phyloP scores from a whole-genome alignment of 768 basidiomycete genomes.

The Termitomyces eurrhizus region DNA sequence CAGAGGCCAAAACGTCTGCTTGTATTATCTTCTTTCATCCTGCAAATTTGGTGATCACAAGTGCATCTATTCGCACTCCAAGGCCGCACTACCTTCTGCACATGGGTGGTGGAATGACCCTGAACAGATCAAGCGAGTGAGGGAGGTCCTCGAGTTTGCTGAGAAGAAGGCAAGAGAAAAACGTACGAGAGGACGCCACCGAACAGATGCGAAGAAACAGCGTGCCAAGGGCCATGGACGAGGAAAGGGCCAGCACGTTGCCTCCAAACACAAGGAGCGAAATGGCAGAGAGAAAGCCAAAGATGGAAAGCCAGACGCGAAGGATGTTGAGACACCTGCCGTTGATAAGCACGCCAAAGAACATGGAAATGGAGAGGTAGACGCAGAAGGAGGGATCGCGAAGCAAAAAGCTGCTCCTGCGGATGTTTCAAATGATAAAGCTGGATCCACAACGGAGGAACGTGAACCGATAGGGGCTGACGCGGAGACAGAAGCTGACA shows the following conservation, averaged over 20 bases:
- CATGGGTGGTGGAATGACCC: constrained; percentile 34
- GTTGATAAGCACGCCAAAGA: neutral
- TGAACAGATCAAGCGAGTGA: constrained; percentile 16
- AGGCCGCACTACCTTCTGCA: constrained; percentile 26
- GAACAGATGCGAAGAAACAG: constrained; percentile 8
- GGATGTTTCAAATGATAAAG: neutral
- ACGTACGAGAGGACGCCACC: constrained; percentile 9
- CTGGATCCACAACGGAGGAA: neutral
- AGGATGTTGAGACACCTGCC: neutral
- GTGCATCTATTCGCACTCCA: constrained; percentile 39
- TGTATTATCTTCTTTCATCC: constrained; percentile 32
- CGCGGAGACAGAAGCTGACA: neutral
- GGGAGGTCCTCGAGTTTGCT: constrained; percentile 17
- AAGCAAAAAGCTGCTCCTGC: too few species aligned
- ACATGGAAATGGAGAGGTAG: neutral
- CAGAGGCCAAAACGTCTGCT: constrained; percentile 53
- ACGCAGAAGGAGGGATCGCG: neutral
- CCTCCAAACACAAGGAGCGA: constrained; percentile 1
- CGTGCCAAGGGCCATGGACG: constrained; percentile 14
- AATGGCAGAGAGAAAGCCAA: constrained; percentile 1
- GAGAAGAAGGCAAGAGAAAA: constrained; percentile 19
- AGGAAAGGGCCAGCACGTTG: constrained; percentile 6
- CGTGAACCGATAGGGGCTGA: neutral
- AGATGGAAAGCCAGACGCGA: neutral
- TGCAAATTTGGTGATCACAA: constrained; percentile 35